Conservation (phyloP, 208 protist species). For the Leishmania turanica region DNA sequence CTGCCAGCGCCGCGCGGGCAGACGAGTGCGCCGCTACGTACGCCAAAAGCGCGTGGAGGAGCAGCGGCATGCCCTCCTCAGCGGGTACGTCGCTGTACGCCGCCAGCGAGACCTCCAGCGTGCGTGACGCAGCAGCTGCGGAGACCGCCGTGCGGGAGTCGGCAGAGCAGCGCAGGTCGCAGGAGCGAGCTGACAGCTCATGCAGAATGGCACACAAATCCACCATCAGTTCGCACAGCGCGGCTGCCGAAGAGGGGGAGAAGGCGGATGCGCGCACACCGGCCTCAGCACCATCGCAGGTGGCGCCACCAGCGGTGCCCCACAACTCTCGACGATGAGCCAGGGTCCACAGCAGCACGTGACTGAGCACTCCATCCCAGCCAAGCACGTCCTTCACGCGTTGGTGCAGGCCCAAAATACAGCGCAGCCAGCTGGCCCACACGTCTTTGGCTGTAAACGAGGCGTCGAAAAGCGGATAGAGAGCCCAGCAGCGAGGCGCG, state of each 20-base stretch:
- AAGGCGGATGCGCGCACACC: background rate
- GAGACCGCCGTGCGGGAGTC: background rate
- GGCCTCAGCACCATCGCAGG: background rate
- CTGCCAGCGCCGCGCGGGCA: slow-evolving; percentile 31
- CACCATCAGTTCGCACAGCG: slow-evolving; percentile 34
- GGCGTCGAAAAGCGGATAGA: slow-evolving; percentile 53
- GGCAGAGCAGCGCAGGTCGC: background rate
- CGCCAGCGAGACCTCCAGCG: slow-evolving; percentile 33
- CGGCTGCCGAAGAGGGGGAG: background rate
- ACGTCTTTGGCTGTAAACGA: slow-evolving; percentile 24
- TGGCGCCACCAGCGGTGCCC: background rate
- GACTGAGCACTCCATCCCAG: slow-evolving; percentile 50
- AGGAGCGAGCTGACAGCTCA: background rate
- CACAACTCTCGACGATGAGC: slow-evolving; percentile 33
- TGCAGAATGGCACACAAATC: slow-evolving; percentile 33
- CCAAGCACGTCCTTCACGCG: slow-evolving; percentile 43
- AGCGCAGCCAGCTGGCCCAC: slow-evolving; percentile 55
- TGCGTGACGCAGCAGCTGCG: slow-evolving; percentile 25
- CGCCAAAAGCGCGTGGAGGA: slow-evolving; percentile 29
- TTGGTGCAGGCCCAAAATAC: slow-evolving; percentile 37
- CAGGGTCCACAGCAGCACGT: slow-evolving; percentile 51
- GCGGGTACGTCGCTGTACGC: slow-evolving; percentile 28
- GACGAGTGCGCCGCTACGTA: slow-evolving; percentile 38
- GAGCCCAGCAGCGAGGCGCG: slow-evolving; percentile 42
- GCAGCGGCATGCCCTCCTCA: slow-evolving; percentile 38